These are phyloP conservation scores for Rheum nobile DNA, from an alignment of 148 eudicot species.

Conservation along the genomic window DNA sequence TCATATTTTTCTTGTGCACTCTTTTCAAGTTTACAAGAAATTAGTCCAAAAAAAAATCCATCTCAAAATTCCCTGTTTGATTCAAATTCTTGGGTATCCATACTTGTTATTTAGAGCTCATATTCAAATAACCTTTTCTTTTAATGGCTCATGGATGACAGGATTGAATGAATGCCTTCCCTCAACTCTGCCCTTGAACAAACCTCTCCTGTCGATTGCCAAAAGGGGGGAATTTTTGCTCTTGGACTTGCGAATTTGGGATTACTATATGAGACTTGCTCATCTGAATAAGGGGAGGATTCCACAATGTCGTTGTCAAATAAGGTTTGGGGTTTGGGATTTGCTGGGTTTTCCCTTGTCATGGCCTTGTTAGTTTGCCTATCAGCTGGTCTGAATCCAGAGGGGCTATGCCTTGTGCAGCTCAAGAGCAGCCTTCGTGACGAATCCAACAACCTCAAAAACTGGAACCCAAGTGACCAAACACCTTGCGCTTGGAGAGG, in stretches of 20 bases:
- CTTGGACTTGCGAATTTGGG: constrained; percentile 4
- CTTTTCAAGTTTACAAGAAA: background rate
- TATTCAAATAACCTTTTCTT: background rate
- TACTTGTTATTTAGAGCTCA: background rate
- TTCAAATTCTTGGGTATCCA: background rate
- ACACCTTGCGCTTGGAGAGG: constrained; percentile 88
- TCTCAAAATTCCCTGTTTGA: background rate
- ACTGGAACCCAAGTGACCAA: constrained; percentile 49
- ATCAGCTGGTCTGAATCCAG: constrained; percentile 57
- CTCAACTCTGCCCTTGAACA: too few relatives aligned
- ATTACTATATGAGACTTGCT: constrained; percentile 2
- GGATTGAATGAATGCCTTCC: constrained; percentile 3
- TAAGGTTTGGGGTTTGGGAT: constrained; percentile 23
- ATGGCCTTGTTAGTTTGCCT: constrained; percentile 20
- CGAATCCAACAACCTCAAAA: constrained; percentile 28
- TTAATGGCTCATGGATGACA: background rate
- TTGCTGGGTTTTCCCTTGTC: constrained; percentile 21
- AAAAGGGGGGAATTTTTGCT: constrained; percentile 2
- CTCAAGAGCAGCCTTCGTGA: constrained; percentile 49
- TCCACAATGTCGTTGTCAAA: constrained; percentile 31
- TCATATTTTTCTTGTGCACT: background rate
- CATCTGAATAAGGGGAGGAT: constrained; percentile 9
- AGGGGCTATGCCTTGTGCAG: constrained; percentile 63
- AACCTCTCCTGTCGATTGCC: background rate
- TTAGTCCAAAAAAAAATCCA: background rate